Percentiles rank a stretch among this genome's conserved stretches.
These are phyloP conservation scores for Pelargonium nanum DNA, from an alignment of 345 rosid species.

Conservation along the genomic window DNA sequence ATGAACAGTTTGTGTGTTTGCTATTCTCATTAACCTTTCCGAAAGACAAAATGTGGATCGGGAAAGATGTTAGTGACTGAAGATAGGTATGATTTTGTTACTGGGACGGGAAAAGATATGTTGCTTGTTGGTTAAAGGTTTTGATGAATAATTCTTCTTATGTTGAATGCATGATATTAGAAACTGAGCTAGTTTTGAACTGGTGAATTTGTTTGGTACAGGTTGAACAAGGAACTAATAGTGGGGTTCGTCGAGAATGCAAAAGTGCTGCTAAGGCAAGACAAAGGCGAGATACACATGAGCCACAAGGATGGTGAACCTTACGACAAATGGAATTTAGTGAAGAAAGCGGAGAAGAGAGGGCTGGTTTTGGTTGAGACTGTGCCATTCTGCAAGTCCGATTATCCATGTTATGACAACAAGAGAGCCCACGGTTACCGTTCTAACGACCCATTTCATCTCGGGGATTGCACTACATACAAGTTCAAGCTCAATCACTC, in stretches of 20 bases:
- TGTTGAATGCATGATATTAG: no score
- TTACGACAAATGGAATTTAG: conserved; percentile 25
- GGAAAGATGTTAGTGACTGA: no score
- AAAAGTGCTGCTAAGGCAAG: conserved; percentile 16
- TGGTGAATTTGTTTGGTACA: conserved; percentile 11
- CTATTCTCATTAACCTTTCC: no score
- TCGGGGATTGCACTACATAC: conserved; percentile 23
- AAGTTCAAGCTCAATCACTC: conserved; percentile 17
- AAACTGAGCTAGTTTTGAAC: neutral
- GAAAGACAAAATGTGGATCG: no score
- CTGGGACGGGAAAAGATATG: neutral
- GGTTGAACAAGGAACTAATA: conserved; percentile 27
- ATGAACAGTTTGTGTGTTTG: neutral
- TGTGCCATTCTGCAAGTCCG: conserved; percentile 17
- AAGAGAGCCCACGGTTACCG: conserved; percentile 23
- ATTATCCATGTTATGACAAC: conserved; percentile 22
- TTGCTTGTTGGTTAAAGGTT: no score
- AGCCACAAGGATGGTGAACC: conserved; percentile 26
- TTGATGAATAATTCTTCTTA: no score
- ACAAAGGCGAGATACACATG: conserved; percentile 25
- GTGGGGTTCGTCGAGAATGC: conserved; percentile 22
- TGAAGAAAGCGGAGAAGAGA: conserved; percentile 20
- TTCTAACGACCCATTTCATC: conserved; percentile 13
- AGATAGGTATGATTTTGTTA: neutral
- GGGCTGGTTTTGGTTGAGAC: conserved; percentile 13